Conservation (phyloP, 176 grass and related monocot genomes). For the Hsuehochloa calcarea region DNA sequence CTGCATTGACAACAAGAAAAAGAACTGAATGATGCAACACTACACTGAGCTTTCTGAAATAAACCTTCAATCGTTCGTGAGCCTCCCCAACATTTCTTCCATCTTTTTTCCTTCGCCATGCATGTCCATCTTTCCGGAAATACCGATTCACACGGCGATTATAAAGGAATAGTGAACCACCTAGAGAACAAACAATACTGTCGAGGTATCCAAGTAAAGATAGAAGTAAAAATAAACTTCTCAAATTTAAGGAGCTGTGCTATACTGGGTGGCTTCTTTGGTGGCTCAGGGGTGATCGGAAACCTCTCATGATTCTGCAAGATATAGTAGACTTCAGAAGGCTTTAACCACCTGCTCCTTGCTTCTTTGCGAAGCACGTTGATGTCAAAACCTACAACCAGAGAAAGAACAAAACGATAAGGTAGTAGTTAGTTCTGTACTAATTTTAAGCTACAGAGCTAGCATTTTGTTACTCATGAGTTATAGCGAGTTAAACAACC, state of each 20-base stretch:
- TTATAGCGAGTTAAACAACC: not conserved
- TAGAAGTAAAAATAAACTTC: conserved; percentile 1
- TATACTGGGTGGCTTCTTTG: conserved; percentile 79
- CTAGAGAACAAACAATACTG: conserved; percentile 35
- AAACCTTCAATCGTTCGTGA: conserved; percentile 92
- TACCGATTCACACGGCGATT: conserved; percentile 86
- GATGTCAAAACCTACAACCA: conserved; percentile 76
- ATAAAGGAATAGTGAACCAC: conserved; percentile 94
- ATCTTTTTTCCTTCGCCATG: conserved; percentile 92
- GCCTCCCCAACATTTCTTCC: conserved; percentile 90
- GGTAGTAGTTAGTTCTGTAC: not conserved
- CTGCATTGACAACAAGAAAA: conserved; percentile 18
- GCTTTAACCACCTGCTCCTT: conserved; percentile 79
- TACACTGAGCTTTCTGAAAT: conserved; percentile 15
- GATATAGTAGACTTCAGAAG: conserved; percentile 84
- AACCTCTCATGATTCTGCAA: conserved; percentile 80
- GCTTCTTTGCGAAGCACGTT: conserved; percentile 72
- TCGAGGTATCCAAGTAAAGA: conserved; percentile 7
- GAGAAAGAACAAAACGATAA: not conserved
- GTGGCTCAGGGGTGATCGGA: conserved; percentile 54
- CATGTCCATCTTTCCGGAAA: conserved; percentile 93
- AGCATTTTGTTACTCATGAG: not conserved
- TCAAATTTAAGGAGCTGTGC: not conserved
- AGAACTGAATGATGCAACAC: conserved; percentile 15
- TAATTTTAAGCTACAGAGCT: not conserved